Conservation (phyloP, 495 filamentous ascomycete genomes). For the Aspergillus mulundensis region DNA sequence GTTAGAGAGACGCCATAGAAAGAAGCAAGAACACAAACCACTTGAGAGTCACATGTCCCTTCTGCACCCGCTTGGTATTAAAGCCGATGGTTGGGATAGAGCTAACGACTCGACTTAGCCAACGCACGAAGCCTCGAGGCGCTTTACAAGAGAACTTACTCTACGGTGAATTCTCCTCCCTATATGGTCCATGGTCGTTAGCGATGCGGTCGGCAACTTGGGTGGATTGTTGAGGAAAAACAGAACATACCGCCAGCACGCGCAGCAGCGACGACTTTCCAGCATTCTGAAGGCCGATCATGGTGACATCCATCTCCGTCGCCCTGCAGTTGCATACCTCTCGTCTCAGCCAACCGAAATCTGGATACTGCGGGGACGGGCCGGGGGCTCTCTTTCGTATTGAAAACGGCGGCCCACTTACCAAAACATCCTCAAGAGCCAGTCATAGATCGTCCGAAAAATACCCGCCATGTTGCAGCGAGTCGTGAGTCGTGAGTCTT, state of each 20-base stretch:
- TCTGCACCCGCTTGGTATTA: constrained; percentile 98
- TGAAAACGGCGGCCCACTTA: constrained; percentile 56
- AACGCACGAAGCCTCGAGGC: constrained; percentile 7
- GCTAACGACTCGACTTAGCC: constrained; percentile 53
- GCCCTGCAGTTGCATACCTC: constrained; percentile 57
- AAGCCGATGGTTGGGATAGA: constrained; percentile 98
- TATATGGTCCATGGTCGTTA: constrained; percentile 36
- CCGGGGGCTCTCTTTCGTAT: constrained; percentile 23
- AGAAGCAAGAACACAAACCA: constrained; percentile 54
- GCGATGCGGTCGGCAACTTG: constrained; percentile 12
- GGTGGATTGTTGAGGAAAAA: background rate
- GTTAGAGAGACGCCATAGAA: constrained; percentile 16
- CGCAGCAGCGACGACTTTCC: constrained; percentile 94
- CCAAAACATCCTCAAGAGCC: constrained; percentile 97
- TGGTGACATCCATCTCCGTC: constrained; percentile 98
- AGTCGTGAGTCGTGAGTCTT: background rate
- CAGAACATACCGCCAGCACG: constrained; percentile 76
- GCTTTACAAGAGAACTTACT: constrained; percentile 62
- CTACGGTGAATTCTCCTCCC: constrained; percentile 98
- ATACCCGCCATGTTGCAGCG: constrained; percentile 66
- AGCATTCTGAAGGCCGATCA: constrained; percentile 98
- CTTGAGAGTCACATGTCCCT: constrained; percentile 97
- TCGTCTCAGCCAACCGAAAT: constrained; percentile 21
- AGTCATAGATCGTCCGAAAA: constrained; percentile 96
- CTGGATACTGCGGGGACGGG: constrained; percentile 37